A percentile compares a stretch with the other conserved stretches of the same genome.
phyloP scores from a whole-genome alignment of 352 stramenopile genomes.

The Phytophthora idaei region DNA sequence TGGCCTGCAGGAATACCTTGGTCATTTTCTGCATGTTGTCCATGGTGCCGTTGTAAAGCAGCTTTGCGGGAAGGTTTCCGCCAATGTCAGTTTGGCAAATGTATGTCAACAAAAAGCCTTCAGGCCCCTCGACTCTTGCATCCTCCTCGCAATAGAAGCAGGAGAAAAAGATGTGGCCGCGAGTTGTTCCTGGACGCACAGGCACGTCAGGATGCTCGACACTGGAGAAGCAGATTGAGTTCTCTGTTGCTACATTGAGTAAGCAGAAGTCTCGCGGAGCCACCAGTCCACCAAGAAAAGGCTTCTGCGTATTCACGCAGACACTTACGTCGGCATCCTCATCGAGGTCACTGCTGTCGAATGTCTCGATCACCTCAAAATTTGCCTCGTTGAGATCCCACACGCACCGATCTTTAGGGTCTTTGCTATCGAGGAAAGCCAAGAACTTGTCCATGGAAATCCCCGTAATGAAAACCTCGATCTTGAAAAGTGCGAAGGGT shows the following conservation, averaged over 20 bases:
- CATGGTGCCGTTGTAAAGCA: conserved; percentile 63
- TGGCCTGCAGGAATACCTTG: conserved; percentile 50
- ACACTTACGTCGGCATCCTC: conserved; percentile 40
- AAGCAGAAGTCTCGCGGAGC: conserved; percentile 64
- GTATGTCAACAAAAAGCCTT: conserved; percentile 53
- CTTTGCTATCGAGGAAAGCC: conserved; percentile 47
- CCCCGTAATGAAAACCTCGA: conserved; percentile 51
- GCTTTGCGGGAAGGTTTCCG: conserved; percentile 48
- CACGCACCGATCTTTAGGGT: conserved; percentile 42
- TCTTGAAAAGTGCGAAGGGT: conserved; percentile 54
- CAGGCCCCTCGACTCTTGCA: conserved; percentile 26
- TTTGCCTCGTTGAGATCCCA: conserved; percentile 62
- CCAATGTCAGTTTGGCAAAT: conserved; percentile 61
- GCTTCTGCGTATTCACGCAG: conserved; percentile 61
- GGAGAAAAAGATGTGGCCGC: conserved; percentile 48
- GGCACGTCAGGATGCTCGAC: conserved; percentile 52
- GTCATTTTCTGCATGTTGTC: conserved; percentile 72
- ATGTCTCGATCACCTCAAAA: conserved; percentile 57
- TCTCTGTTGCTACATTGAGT: conserved; percentile 34
- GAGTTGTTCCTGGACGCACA: conserved; percentile 34
- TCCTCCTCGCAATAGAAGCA: conserved; percentile 48
- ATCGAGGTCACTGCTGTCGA: conserved; percentile 24
- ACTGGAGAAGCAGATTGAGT: conserved; percentile 47
- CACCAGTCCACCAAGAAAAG: conserved; percentile 60
- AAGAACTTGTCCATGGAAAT: conserved; percentile 51